These are phyloP conservation scores for Penicillium paxilli DNA, from an alignment of 495 filamentous ascomycete genomes.

Conservation along the genomic window DNA sequence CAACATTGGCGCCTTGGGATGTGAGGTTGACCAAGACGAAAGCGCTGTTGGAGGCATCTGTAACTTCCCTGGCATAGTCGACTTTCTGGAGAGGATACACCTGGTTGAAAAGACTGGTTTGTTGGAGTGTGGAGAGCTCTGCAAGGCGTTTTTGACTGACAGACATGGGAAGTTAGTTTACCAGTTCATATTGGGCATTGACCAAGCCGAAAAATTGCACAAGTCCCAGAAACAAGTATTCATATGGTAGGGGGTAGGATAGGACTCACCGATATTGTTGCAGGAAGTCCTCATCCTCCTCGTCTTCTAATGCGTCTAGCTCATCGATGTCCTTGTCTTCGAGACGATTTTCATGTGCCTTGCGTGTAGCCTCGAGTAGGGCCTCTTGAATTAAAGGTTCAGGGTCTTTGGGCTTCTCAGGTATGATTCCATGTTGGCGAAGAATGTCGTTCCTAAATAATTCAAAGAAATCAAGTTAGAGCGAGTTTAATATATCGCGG, in stretches of 20 bases:
- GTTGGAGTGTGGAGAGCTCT: conserved; percentile 73
- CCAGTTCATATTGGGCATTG: neutral
- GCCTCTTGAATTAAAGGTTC: conserved; percentile 96
- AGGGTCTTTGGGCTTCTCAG: conserved; percentile 91
- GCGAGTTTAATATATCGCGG: conserved; percentile 8
- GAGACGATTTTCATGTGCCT: conserved; percentile 85
- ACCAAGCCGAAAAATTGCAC: neutral
- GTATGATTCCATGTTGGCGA: conserved; percentile 91
- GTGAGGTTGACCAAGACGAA: conserved; percentile 87
- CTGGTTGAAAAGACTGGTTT: conserved; percentile 76
- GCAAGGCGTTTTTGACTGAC: conserved; percentile 73
- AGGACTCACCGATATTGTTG: conserved; percentile 67
- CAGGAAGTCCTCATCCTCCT: conserved; percentile 89
- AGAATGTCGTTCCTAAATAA: conserved; percentile 92
- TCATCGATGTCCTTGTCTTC: conserved; percentile 94
- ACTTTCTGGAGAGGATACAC: conserved; percentile 94
- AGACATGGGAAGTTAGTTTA: conserved; percentile 15
- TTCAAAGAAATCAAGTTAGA: conserved; percentile 4
- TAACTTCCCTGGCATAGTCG: conserved; percentile 90
- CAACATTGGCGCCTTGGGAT: conserved; percentile 74
- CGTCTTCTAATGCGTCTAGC: conserved; percentile 90
- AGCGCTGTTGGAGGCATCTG: conserved; percentile 72
- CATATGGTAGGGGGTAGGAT: neutral
- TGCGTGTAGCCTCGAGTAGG: conserved; percentile 72
- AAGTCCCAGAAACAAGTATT: neutral